phyloP scores from a whole-genome alignment of 768 basidiomycete genomes.

The Clavaria fumosa region DNA sequence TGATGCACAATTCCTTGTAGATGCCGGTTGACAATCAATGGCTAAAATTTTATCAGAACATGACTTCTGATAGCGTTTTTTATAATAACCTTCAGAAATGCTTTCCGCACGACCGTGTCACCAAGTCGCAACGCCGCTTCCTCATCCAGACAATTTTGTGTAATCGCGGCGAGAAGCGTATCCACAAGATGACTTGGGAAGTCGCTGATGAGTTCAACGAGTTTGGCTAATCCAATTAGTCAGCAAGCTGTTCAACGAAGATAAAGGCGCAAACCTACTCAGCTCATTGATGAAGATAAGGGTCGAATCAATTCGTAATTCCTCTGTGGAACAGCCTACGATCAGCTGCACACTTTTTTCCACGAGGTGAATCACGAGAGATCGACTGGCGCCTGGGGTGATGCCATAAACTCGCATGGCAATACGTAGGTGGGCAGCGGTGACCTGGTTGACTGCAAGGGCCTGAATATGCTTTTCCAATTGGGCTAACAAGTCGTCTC shows the following conservation, averaged over 20 bases:
- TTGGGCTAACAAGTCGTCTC: conserved; percentile 10
- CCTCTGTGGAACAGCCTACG: conserved; percentile 29
- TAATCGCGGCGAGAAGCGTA: conserved; percentile 45
- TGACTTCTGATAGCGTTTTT: no score
- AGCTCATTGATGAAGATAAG: no score
- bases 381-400: conserved; percentile 15
- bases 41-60: no score
- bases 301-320: conserved; percentile 12
- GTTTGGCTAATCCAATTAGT: conserved; percentile 14
- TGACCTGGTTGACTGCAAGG: conserved; percentile 15
- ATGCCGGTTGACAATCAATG: conserved; percentile 54
- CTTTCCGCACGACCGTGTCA: conserved; percentile 21
- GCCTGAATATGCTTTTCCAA: conserved; percentile 17
- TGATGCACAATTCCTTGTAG: conserved; percentile 67
- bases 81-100: conserved; percentile 64
- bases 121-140: conserved; percentile 28
- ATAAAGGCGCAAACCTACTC: conserved; percentile 19
- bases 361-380: conserved; percentile 19
- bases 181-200: conserved; percentile 52
- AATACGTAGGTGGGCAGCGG: conserved; percentile 19
- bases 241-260: conserved; percentile 7
- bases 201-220: conserved; percentile 17
- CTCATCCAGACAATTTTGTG: conserved; percentile 44
- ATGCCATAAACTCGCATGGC: conserved; percentile 17
- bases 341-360: conserved; percentile 40